phyloP scores from a whole-genome alignment of 768 basidiomycete species.

The Serendipita vermifera region DNA sequence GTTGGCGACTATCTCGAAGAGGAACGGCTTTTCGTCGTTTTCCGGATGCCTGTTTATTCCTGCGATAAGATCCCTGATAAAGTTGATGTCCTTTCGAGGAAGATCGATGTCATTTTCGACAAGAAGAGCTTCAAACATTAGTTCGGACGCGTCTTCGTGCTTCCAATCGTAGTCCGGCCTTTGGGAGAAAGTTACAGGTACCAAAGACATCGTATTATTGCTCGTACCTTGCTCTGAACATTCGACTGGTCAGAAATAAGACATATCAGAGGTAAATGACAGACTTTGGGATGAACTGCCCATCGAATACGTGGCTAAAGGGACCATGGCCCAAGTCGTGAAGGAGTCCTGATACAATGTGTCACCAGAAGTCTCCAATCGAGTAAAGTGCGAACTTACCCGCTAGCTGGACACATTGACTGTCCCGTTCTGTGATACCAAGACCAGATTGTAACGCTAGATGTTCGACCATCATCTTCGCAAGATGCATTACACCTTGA shows the following conservation, averaged over 20 bases:
- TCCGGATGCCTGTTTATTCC: conserved; percentile 28
- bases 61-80: conserved; percentile 72
- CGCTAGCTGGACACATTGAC: conserved; percentile 65
- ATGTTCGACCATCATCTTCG: conserved; percentile 46
- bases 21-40: conserved; percentile 45
- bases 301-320: conserved; percentile 78
- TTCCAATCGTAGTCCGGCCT: conserved; percentile 45
- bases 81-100: conserved; percentile 33
- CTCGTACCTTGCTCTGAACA: background rate
- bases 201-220: background rate
- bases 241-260: background rate
- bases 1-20: conserved; percentile 81
- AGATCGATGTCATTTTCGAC: conserved; percentile 42
- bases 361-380: background rate
- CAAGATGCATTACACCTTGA: conserved; percentile 65
- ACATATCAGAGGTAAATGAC: conserved; percentile 30
- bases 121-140: conserved; percentile 68
- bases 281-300: conserved; percentile 53
- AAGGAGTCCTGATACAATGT: conserved; percentile 37
- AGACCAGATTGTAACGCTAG: conserved; percentile 51
- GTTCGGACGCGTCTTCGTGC: conserved; percentile 68
- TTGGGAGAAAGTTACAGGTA: conserved; percentile 1
- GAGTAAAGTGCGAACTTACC: conserved; percentile 21
- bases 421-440: conserved; percentile 53
- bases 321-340: conserved; percentile 82